phyloP scores from a whole-genome alignment of 331 rosid genomes.

The Rosa hybrid region DNA sequence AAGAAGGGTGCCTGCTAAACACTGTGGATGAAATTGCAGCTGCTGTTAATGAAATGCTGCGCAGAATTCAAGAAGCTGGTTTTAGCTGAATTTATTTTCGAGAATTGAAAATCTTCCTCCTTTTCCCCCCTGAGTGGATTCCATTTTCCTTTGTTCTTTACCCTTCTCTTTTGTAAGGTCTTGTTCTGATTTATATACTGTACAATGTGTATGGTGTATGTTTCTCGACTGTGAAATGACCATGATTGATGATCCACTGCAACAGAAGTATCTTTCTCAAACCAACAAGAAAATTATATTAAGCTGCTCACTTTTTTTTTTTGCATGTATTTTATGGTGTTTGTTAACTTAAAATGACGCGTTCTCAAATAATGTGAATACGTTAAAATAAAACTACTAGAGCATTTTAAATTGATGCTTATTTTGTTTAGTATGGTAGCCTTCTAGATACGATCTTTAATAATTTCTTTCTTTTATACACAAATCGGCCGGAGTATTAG shows the following conservation, averaged over 20 bases:
- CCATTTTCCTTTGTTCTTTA: background rate
- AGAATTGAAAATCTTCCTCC: background rate
- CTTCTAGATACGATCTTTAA: background rate
- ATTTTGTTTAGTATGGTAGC: background rate
- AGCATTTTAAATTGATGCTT: background rate
- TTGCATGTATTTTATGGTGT: background rate
- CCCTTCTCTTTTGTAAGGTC: slow-evolving; percentile 14
- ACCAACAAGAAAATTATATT: background rate
- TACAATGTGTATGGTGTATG: slow-evolving; percentile 11
- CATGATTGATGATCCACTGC: background rate
- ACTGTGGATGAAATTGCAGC: slow-evolving; percentile 88
- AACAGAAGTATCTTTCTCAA: background rate
- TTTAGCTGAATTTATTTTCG: slow-evolving; percentile 33
- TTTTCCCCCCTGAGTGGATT: background rate
- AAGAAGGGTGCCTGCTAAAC: slow-evolving; percentile 69
- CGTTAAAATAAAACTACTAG: background rate
- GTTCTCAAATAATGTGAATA: background rate
- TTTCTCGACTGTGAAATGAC: slow-evolving; percentile 3
- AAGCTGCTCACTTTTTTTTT: background rate
- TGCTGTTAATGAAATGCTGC: slow-evolving; percentile 73
- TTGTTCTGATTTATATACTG: background rate
- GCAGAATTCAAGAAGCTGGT: slow-evolving; percentile 44
- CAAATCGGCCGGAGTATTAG: background rate
- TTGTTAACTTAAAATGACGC: background rate
- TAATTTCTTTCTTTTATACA: background rate